Percentiles rank a stretch among this genome's conserved stretches.
phyloP scores from a whole-genome alignment of 257 asterid genomes.

The Hygrophila difformis region DNA sequence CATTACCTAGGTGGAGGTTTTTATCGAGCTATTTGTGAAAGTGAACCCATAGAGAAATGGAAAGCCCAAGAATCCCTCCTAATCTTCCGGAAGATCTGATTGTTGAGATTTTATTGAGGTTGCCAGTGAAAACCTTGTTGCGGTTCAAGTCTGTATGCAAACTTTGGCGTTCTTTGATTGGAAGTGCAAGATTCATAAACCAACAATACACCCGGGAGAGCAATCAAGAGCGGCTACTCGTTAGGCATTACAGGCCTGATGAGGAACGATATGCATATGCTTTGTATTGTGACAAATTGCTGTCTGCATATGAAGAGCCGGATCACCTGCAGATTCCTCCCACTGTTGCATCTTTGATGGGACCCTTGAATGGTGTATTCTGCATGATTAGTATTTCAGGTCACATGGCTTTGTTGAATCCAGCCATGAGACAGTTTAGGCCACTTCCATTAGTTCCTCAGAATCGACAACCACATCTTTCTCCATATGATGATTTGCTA shows the following conservation, averaged over 20 bases:
- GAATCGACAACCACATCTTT: conserved; percentile 12
- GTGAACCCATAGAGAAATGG: conserved; percentile 10
- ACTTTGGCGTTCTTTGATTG: conserved; percentile 30
- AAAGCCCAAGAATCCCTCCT: conserved; percentile 6
- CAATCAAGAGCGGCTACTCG: conserved; percentile 25
- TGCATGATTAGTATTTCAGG: conserved; percentile 15
- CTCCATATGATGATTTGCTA: conserved; percentile 17
- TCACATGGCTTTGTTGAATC: conserved; percentile 32
- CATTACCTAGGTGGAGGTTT: background rate
- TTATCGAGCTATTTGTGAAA: background rate
- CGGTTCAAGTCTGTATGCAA: conserved; percentile 34
- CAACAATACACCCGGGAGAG: conserved; percentile 22
- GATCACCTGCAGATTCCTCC: conserved; percentile 22
- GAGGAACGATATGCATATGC: conserved; percentile 17
- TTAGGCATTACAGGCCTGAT: conserved; percentile 22
- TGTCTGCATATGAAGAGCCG: conserved; percentile 19
- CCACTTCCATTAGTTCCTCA: conserved; percentile 24
- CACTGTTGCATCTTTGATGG: conserved; percentile 20
- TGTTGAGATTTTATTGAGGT: conserved; percentile 29
- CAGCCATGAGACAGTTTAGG: conserved; percentile 32
- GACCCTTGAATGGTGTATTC: conserved; percentile 39
- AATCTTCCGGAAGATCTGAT: conserved; percentile 27
- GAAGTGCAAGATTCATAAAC: conserved; percentile 19
- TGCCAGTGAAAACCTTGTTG: conserved; percentile 29
- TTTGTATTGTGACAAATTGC: conserved; percentile 17